Base-by-base conservation (phyloP, 1,284 basidiomycete species). In the Ceratobasidium sp. region DNA sequence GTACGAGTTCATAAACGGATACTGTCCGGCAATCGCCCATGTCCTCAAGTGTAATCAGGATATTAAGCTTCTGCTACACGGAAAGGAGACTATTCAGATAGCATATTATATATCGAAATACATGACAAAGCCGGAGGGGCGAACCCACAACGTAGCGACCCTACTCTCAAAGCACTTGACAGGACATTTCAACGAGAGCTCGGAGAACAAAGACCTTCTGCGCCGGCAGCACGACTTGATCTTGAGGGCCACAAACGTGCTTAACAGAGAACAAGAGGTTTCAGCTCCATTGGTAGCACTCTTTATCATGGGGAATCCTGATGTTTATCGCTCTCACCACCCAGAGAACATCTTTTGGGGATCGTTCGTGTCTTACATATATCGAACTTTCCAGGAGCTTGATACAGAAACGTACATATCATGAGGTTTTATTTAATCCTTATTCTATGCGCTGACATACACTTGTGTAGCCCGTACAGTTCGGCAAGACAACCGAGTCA, bases 31-130 rank as follows among this genome's bases (percentile, higher is more conserved):
- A 0, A 58, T 86, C 0, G 39, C 81, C 0, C n/a, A 80, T 1
- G 78, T 69, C 33, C n/a, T 81, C 2, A 77, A 79, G 0, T 82
- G 82, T 63, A 86, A 86, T 76, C 81, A 85, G 66, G 82, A 86
- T 77, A 76, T 79, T 0, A 85, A 86, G 76, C 67, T 86, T 35
- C 23, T 76, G 26, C 13, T 58, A 15, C 53, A 76, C 39, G 74
- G 74, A 1, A 17, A 28, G 4, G 63, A 67, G 37, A 76, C 63
- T 20, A 51, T 53, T 35, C 47, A 66, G 2, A 0, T 67, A 2
- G 49, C 31, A 11, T 76, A 15, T 2, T 76, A 76, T 53, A 47
- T 67, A 2, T 82, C 81, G 0, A 61, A 10, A 0, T 86, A 86
- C 64, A 75, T 77, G 2, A 76, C 80, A 0, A 83, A 83, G 67